phyloP scores from a whole-genome alignment of 2,329 filamentous ascomycete species.

The Ophiostoma novo-ulmi region DNA sequence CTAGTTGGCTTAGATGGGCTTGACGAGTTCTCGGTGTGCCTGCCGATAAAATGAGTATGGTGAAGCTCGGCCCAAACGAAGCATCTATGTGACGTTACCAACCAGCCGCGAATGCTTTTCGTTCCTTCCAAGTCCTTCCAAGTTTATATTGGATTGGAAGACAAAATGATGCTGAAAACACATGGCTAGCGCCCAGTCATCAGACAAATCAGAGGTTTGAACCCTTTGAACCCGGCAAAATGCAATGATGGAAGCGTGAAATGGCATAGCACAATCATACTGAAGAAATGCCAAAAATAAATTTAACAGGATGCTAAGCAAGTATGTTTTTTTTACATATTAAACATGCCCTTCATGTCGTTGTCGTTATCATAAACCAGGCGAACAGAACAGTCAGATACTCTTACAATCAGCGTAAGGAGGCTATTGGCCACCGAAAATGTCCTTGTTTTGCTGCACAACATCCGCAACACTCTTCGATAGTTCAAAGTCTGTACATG shows the following conservation, averaged over 20 bases:
- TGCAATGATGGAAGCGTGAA: neutral
- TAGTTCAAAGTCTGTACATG: slow-evolving; percentile 25
- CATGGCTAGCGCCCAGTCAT: neutral
- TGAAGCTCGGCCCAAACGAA: neutral
- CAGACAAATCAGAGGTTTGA: neutral
- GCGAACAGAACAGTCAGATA: neutral
- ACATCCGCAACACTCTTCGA: slow-evolving; percentile 27
- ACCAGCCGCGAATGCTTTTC: neutral
- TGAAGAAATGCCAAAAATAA: neutral
- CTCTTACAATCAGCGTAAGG: neutral
- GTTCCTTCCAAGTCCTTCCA: too few species aligned
- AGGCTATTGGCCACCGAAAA: slow-evolving; percentile 20
- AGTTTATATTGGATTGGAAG: too few species aligned
- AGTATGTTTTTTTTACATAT: neutral
- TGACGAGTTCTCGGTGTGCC: neutral
- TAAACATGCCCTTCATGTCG: neutral
- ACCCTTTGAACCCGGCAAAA: neutral
- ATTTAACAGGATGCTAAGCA: neutral
- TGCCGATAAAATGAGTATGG: neutral
- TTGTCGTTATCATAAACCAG: slow-evolving; percentile 13
- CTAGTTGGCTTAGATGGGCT: neutral
- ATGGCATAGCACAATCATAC: neutral
- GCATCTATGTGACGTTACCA: slow-evolving; percentile 1
- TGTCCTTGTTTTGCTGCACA: slow-evolving; percentile 24
- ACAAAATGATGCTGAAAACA: neutral